Evolutionary conservation across 106 monocot genomes (phyloP).

Genomic region (Dactylorhiza incarnata): DNA sequence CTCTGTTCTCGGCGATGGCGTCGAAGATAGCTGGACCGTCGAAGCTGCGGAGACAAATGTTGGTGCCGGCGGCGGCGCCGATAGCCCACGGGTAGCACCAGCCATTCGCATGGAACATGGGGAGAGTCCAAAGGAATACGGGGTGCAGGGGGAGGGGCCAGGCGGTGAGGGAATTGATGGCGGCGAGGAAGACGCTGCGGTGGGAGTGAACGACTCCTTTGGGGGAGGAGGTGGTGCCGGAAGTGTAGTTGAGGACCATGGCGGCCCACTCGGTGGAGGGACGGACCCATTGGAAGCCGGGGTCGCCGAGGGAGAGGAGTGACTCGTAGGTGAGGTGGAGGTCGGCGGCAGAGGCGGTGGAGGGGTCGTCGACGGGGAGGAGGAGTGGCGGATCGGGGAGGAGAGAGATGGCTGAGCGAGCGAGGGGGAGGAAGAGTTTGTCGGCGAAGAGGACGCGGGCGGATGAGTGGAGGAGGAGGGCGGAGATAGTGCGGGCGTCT

Average conservation of each 20-base stretch:
- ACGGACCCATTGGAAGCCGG: conserved; percentile 55
- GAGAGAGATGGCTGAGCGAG: conserved; percentile 15
- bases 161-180: conserved; percentile 37
- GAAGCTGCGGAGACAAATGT: conserved; percentile 72
- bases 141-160: conserved; percentile 53
- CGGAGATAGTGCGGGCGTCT: conserved; percentile 28
- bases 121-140: conserved; percentile 72
- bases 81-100: conserved; percentile 80
- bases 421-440: conserved; percentile 9
- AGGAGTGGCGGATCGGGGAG: conserved; percentile 14
- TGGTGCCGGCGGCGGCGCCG: conserved; percentile 65
- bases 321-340: conserved; percentile 35
- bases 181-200: conserved; percentile 44
- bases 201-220: conserved; percentile 88
- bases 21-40: conserved; percentile 34
- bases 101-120: conserved; percentile 90
- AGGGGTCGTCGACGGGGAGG: conserved; percentile 30
- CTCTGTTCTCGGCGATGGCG: conserved; percentile 36
- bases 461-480: conserved; percentile 28
- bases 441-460: conserved; percentile 36
- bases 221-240: conserved; percentile 77
- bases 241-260: conserved; percentile 82
- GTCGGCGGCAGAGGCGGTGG: not conserved
- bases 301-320: conserved; percentile 33
- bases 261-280: conserved; percentile 58